phyloP scores from a whole-genome alignment of 108 stramenopile genomes.

The Epithemia pelagica region DNA sequence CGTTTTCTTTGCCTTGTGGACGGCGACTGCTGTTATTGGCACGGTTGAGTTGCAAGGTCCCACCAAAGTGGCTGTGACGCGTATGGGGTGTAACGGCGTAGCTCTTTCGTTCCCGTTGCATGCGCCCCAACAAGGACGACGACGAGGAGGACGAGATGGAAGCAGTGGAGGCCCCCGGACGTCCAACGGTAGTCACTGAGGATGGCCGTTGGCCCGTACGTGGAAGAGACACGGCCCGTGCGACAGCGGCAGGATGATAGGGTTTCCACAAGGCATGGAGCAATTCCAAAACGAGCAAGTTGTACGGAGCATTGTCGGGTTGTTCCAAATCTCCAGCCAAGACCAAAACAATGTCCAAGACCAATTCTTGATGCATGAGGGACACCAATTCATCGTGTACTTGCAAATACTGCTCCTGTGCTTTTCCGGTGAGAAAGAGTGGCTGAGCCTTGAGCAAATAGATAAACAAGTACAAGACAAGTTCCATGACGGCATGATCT shows the following conservation, averaged over 20 bases:
- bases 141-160: background rate
- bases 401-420: constrained; percentile 21
- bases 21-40: constrained; percentile 1
- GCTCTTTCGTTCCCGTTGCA: constrained; percentile 49
- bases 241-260: constrained; percentile 50
- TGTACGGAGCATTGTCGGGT: constrained; percentile 75
- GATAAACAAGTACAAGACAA: constrained; percentile 80
- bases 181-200: constrained; percentile 3
- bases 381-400: constrained; percentile 66
- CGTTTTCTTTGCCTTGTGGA: background rate
- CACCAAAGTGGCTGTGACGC: constrained; percentile 81
- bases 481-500: constrained; percentile 81
- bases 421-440: constrained; percentile 31
- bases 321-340: constrained; percentile 73
- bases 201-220: background rate
- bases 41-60: constrained; percentile 51
- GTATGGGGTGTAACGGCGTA: constrained; percentile 12
- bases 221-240: constrained; percentile 6
- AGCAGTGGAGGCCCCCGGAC: constrained; percentile 6
- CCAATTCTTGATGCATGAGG: constrained; percentile 69
- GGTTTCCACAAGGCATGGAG: constrained; percentile 56
- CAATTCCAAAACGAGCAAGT: constrained; percentile 83
- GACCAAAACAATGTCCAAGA: constrained; percentile 72
- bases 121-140: constrained; percentile 27
- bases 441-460: constrained; percentile 61